Base-by-base conservation (phyloP, 129 eudicot genomes). In the Mikania micrantha region DNA sequence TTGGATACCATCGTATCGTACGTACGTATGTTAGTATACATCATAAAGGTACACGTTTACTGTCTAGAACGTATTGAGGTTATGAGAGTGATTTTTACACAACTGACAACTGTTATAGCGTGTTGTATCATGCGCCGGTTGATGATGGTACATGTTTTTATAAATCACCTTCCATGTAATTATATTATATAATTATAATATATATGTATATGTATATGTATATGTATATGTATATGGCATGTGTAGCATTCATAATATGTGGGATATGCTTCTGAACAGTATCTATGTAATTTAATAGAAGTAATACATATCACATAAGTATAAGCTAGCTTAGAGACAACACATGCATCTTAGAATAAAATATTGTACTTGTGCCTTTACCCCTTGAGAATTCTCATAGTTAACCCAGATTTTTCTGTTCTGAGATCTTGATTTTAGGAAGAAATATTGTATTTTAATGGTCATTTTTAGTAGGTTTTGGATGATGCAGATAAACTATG, bases 181-280 rank as follows among this genome's bases (percentile, higher is more conserved):
- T 36, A 12, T 19, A 7, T 36, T 35, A 70, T 3, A 32, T 7
- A 32, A 1, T 4, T 0, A 32, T 32, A 5, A 2, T 32, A 2
- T 32, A 5, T 32, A 7, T 32, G 6, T 27, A 44, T 65, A 21
- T 7, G 48, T 39, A 31, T 52, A 68, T 67, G 54, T 40, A 49
- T 53, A 9, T 54, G 62, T 60, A 35, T 60, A 41, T 25, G 40
- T 67, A 69, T 69, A 70, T 19, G 66, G 27, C 76, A 76, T 60
- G 80, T 76, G 80, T 68, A 69, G 80, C 17, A 60, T 76, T 76
- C 80, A 69, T 49, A 76, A 76, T 68, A 69, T 76, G 80, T 76
- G 80, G 80, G 80, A 76, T 76, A 76, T 76, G 80, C 80, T 76
- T 38, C 62, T 59, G 70, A 60, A 68, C 75, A 68, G 67, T 59